Evolutionary conservation across 164 flowering plant species (phyloP), one percentile per base, ranked within the genome.

Genomic region (Warburgia ugandensis): DNA sequence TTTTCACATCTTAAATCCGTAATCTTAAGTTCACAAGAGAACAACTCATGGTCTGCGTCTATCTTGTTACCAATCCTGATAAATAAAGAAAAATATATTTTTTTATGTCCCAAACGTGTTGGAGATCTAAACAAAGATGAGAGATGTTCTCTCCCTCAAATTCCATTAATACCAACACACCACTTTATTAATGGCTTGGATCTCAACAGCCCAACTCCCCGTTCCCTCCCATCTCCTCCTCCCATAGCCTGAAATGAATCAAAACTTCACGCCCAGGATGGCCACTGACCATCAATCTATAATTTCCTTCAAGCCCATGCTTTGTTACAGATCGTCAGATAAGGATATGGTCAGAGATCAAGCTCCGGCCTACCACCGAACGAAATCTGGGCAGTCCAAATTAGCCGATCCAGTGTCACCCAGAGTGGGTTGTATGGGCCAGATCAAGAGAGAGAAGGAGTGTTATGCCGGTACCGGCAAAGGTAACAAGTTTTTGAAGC

Each of bases 401-500:
- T 26, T 31, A 4, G 21, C 12, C 1, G 64, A 65, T 35, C 69
- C 69, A 5, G 31, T 9, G 17, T 65, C 69, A 14, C 69, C 69
- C 3, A 55, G 38, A 41, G 57, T 65, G 17, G 69, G 69, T 1
- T 65, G 69, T 49, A 60, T 65, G 69, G 69, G 69, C 8, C 64
- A 65, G 57, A 36, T 65, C 61, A 58, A 31, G 54, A 40, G 29
- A 41, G 23, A 21, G 49, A 50, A 50, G 51, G 30, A 42, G 22
- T 17, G 48, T 2, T 10, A 13, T 8, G 2, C 17, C 21, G 42
- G 28, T 28, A 47, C 21, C 10, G n/a, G n/a, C n/a, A n/a, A n/a
- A n/a, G n/a, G n/a, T n/a, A 40, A 44, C 36, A 64, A 59, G 42
- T 55, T 60, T 27, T 23, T 39, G 28, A 65, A 60, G 61, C 48